Conservation (phyloP, 345 rosid species). For the Salix exigua region DNA sequence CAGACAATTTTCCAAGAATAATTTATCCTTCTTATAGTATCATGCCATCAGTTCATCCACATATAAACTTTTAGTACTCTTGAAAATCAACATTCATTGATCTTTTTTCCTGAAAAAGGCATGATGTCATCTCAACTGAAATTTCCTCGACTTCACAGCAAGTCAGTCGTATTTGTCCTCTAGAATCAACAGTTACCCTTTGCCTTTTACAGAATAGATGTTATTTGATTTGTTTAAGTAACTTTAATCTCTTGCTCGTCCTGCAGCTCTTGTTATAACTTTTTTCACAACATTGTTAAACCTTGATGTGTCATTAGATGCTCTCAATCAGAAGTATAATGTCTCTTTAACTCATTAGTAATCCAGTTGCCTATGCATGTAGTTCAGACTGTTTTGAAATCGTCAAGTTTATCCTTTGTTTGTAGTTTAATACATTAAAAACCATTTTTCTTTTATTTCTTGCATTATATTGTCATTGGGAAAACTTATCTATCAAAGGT, state of each 20-base stretch:
- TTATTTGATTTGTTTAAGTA: neutral
- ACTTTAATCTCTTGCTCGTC: neutral
- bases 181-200: neutral
- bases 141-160: neutral
- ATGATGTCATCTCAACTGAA: neutral
- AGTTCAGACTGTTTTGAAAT: neutral
- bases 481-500: neutral
- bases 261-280: neutral
- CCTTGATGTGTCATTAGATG: neutral
- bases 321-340: neutral
- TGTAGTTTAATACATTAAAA: neutral
- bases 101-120: neutral
- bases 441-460: neutral
- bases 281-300: neutral
- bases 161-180: neutral
- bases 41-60: neutral
- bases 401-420: neutral
- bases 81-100: neutral
- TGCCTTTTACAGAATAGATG: neutral
- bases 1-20: neutral
- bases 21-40: neutral
- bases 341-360: neutral
- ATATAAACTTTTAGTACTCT: neutral
- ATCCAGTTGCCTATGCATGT: neutral
- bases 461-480: neutral